Conservation (phyloP, 345 rosid species). For the Gossypioides kirkii region DNA sequence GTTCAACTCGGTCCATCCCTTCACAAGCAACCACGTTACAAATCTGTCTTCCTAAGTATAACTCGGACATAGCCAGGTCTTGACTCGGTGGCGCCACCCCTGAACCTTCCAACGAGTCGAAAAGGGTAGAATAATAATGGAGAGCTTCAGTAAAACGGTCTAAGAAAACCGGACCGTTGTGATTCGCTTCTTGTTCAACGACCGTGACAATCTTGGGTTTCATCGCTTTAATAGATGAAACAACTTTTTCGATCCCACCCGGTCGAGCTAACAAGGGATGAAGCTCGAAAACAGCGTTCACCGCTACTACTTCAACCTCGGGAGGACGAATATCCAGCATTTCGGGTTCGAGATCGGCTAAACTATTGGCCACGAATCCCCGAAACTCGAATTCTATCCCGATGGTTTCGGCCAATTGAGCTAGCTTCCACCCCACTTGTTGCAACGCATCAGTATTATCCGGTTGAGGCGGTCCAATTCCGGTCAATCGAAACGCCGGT, state of each 20-base stretch:
- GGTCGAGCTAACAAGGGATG: constrained; percentile 57
- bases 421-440: constrained; percentile 75
- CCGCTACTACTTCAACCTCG: constrained; percentile 58
- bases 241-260: constrained; percentile 57
- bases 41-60: constrained; percentile 71
- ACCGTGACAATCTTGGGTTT: constrained; percentile 72
- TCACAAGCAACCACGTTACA: constrained; percentile 85
- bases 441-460: constrained; percentile 54
- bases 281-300: constrained; percentile 76
- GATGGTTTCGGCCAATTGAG: constrained; percentile 55
- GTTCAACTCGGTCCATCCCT: constrained; percentile 68
- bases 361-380: constrained; percentile 51
- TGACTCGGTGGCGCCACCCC: constrained; percentile 33
- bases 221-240: constrained; percentile 47
- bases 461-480: constrained; percentile 70
- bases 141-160: constrained; percentile 80
- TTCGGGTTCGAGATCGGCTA: constrained; percentile 67
- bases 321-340: constrained; percentile 51
- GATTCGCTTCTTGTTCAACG: constrained; percentile 88
- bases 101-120: constrained; percentile 77
- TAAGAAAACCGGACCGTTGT: constrained; percentile 59
- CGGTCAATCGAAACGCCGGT: constrained; percentile 74
- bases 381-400: constrained; percentile 63
- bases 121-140: constrained; percentile 80
- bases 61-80: constrained; percentile 76